Percentiles rank a stretch among this genome's conserved stretches.
These are phyloP conservation scores for Helotiales sp. DNA, from an alignment of 2,329 filamentous ascomycete species.

Conservation along the genomic window DNA sequence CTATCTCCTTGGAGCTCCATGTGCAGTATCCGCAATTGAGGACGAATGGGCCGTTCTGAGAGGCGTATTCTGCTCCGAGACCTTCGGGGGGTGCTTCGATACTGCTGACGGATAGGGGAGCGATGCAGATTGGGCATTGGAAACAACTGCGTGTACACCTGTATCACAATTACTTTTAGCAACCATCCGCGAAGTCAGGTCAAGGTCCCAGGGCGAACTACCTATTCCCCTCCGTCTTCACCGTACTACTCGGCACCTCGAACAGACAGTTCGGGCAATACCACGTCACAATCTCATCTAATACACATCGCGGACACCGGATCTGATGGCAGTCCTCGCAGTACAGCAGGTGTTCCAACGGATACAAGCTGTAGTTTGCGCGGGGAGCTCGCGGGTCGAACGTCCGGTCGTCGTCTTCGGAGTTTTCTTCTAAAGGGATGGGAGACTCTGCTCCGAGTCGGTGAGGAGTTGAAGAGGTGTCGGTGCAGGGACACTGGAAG, in stretches of 20 bases:
- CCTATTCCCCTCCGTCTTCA: slow-evolving; percentile 93
- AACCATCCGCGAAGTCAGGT: background rate
- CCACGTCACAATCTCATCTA: slow-evolving; percentile 92
- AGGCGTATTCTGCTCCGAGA: slow-evolving; percentile 43
- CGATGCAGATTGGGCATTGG: slow-evolving; percentile 88
- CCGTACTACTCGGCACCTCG: slow-evolving; percentile 90
- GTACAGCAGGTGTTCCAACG: slow-evolving; percentile 91
- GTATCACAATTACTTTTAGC: slow-evolving; percentile 14
- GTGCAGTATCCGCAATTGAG: slow-evolving; percentile 89
- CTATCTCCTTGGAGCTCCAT: slow-evolving; percentile 90
- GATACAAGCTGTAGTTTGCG: slow-evolving; percentile 90
- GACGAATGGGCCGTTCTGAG: slow-evolving; percentile 67
- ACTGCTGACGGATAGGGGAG: slow-evolving; percentile 76
- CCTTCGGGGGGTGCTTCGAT: slow-evolving; percentile 57
- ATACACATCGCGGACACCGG: slow-evolving; percentile 87
- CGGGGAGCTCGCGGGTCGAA: slow-evolving; percentile 87
- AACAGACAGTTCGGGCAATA: slow-evolving; percentile 96
- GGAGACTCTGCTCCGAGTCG: slow-evolving; percentile 45
- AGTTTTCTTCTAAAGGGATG: slow-evolving; percentile 43
- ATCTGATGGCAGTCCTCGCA: slow-evolving; percentile 98
- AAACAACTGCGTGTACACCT: slow-evolving; percentile 95
- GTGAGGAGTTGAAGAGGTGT: slow-evolving; percentile 45
- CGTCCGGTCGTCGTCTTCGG: slow-evolving; percentile 74
- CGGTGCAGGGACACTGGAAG: slow-evolving; percentile 69
- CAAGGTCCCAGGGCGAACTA: slow-evolving; percentile 48